Evolutionary conservation across 768 basidiomycete genomes (phyloP), one percentile per base, ranked within the genome.

Genomic region (Dentipellis fragilis): DNA sequence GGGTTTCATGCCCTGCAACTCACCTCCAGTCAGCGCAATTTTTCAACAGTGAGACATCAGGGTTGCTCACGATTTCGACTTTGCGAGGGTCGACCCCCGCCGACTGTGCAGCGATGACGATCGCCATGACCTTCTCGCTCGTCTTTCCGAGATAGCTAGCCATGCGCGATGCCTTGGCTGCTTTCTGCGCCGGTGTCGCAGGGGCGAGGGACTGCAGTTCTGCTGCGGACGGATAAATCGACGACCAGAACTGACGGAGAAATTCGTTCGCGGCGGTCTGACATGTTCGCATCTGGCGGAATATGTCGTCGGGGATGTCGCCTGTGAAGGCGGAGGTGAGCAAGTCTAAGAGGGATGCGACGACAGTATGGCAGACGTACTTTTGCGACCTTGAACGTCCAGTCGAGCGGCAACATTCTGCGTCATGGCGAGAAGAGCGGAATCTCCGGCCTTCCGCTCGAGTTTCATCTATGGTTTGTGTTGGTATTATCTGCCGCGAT

Each of bases 251-350:
- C 67, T 98, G 96, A 29, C 95, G 84, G 12, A 99, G 75, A 67
- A 98, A 96, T 66, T 99, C 96, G 64, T 92, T 93, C 10, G 94
- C 87, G 3, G 94, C 87, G 1, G 91, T 91, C 65, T 96, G 93
- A 64, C 89, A 92, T 0, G 88, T 88, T 16, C 81, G 83, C 80
- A 97, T 87, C 71, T 93, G 85, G 54, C 81, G 76, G 63, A 90
- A 83, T 39, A 95, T 73, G 2, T 75, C 77, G 51, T 87, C 81
- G 1, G 93, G 89, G 36, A 99, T 83, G 40, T 89, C 85, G 58
- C 80, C 92, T 95, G 57, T 47, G 35, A 54, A 19, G 45, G 40
- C 45, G 45, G 29, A 17, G n/a, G 29, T 37, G 6, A 9, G 40
- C 49, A 39, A 12, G 23, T 19, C 12, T 34, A 36, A 39, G 16